These are phyloP conservation scores for Xylogone sp. DNA, from an alignment of 2,329 filamentous ascomycete genomes.

Conservation along the genomic window DNA sequence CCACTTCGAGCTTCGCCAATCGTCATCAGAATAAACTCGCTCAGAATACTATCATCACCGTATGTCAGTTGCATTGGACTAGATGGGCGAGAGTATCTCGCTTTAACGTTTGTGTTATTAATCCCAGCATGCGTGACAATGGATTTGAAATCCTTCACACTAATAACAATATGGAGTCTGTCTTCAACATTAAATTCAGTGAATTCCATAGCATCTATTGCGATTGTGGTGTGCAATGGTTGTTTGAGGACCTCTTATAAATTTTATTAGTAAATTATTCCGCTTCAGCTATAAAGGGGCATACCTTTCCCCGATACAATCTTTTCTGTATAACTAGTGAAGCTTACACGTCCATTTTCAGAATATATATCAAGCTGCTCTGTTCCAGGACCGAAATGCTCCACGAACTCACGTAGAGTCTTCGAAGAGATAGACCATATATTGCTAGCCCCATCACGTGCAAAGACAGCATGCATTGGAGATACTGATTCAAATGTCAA, in stretches of 20 bases:
- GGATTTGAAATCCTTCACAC: conserved; percentile 78
- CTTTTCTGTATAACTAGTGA: conserved; percentile 81
- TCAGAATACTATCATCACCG: conserved; percentile 61
- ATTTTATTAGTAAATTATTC: conserved; percentile 7
- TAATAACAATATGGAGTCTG: conserved; percentile 74
- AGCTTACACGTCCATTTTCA: conserved; percentile 64
- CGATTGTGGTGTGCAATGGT: conserved; percentile 75
- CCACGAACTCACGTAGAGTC: conserved; percentile 70
- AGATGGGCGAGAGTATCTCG: conserved; percentile 67
- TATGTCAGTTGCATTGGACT: conserved; percentile 72
- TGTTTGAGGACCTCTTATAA: conserved; percentile 68
- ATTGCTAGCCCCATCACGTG: conserved; percentile 60
- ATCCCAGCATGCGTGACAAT: conserved; percentile 73
- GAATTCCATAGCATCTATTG: conserved; percentile 73
- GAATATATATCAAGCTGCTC: conserved; percentile 78
- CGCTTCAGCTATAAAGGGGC: conserved; percentile 2
- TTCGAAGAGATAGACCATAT: conserved; percentile 70
- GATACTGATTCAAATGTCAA: conserved; percentile 70
- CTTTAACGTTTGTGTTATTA: conserved; percentile 61
- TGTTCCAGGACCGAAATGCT: conserved; percentile 76
- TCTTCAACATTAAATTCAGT: conserved; percentile 71
- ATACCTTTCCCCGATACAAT: conserved; percentile 63
- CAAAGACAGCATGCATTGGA: conserved; percentile 75
- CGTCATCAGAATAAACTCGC: conserved; percentile 81
- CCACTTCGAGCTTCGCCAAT: conserved; percentile 54